These are phyloP conservation scores for Beverwykella pulmonaria DNA, from an alignment of 495 filamentous ascomycete species.

Conservation along the genomic window DNA sequence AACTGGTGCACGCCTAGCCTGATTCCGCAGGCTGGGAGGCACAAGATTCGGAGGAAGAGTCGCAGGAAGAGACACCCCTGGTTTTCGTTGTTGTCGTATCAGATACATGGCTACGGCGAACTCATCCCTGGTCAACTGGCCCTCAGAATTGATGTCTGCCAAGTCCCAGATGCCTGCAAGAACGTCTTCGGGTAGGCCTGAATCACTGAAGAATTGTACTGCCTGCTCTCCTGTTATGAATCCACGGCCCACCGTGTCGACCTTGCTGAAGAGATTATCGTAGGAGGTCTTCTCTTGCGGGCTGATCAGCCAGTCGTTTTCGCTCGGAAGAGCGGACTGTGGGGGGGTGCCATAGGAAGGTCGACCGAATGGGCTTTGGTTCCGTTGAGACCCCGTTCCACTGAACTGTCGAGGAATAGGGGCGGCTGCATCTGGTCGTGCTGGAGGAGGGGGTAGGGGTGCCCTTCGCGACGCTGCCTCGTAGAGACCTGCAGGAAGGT, in stretches of 20 bases:
- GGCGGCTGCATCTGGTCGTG: constrained; percentile 22
- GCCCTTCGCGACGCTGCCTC: constrained; percentile 83
- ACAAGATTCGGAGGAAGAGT: constrained; percentile 77
- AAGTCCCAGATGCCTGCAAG: constrained; percentile 98
- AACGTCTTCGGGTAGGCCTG: constrained; percentile 82
- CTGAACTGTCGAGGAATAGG: constrained; percentile 74
- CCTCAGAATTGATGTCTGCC: constrained; percentile 89
- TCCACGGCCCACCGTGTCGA: constrained; percentile 78
- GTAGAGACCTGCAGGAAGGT: constrained; percentile 83
- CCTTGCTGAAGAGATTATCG: constrained; percentile 76
- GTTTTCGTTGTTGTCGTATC: constrained; percentile 83
- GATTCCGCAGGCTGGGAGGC: constrained; percentile 84
- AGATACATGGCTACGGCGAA: constrained; percentile 98
- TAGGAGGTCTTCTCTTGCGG: constrained; percentile 83
- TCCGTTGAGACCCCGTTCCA: constrained; percentile 61
- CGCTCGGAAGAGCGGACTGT: constrained; percentile 64
- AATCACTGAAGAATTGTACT: constrained; percentile 92
- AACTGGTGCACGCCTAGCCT: constrained; percentile 52
- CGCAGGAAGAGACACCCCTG: constrained; percentile 65
- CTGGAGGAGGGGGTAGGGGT: constrained; percentile 48
- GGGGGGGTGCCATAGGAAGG: constrained; percentile 56
- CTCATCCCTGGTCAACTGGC: constrained; percentile 80
- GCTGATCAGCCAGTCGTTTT: constrained; percentile 78
- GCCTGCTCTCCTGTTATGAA: constrained; percentile 92
- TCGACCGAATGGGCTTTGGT: constrained; percentile 71